These are phyloP conservation scores for Trametes hirsuta DNA, from an alignment of 1,284 basidiomycete species.

Conservation along the genomic window DNA sequence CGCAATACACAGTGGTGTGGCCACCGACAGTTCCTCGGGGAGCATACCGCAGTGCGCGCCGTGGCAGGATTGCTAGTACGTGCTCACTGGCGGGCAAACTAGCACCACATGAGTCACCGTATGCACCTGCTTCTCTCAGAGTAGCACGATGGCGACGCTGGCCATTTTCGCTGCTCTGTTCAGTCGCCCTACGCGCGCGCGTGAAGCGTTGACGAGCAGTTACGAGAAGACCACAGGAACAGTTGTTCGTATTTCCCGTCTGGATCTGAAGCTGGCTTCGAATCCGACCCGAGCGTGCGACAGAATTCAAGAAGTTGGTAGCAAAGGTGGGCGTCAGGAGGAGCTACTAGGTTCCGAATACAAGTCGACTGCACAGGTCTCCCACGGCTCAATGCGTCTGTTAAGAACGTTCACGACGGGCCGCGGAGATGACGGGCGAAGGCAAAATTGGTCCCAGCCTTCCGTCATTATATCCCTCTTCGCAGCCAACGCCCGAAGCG, in stretches of 20 bases:
- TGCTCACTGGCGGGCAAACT: too few relatives aligned
- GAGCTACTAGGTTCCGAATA: background rate
- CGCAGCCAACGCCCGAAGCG: background rate
- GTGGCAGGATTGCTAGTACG: too few relatives aligned
- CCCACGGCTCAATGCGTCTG: background rate
- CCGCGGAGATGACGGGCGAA: conserved; percentile 12
- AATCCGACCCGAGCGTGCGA: conserved; percentile 21
- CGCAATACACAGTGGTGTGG: too few relatives aligned
- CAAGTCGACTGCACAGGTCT: too few relatives aligned
- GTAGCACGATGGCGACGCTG: too few relatives aligned
- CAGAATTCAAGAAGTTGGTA: background rate
- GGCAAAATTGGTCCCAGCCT: background rate
- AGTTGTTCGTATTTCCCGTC: background rate
- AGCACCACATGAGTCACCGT: too few relatives aligned
- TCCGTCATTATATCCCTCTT: background rate
- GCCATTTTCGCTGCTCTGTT: too few relatives aligned
- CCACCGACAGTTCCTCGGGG: too few relatives aligned
- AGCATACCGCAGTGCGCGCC: too few relatives aligned
- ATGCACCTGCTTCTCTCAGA: too few relatives aligned
- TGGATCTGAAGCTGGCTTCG: background rate
- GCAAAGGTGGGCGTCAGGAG: background rate
- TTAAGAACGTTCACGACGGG: background rate
- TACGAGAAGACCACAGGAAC: background rate
- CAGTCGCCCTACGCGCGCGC: background rate
- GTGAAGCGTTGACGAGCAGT: conserved; percentile 6